Evolutionary conservation across 768 basidiomycete genomes (phyloP).

Genomic region (Strobilomyces echinocephalus): DNA sequence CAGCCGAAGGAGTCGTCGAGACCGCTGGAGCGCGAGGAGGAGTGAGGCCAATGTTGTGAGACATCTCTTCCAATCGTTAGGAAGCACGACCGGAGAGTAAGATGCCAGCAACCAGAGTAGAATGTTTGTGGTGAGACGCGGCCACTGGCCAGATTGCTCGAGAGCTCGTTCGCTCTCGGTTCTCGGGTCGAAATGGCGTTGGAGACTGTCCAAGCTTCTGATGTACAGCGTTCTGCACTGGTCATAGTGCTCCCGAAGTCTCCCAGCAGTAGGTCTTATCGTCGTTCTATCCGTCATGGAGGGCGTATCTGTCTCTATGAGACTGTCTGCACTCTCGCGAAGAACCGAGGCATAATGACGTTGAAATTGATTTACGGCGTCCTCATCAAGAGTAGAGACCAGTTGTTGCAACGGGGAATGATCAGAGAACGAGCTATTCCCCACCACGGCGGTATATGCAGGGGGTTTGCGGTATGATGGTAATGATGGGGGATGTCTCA

Average conservation of each 20-base stretch:
- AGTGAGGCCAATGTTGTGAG: background rate
- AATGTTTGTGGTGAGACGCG: background rate
- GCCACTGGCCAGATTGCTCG: background rate
- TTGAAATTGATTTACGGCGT: conserved; percentile 6
- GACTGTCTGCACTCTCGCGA: background rate
- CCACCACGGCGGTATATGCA: background rate
- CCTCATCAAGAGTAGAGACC: background rate
- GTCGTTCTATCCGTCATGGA: background rate
- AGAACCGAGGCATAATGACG: background rate
- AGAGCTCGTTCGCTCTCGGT: background rate
- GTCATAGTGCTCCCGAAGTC: background rate
- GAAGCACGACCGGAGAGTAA: background rate
- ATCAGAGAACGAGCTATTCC: background rate
- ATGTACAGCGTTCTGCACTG: background rate
- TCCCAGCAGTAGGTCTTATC: background rate
- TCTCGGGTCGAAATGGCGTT: background rate
- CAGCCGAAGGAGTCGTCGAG: background rate
- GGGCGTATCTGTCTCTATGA: background rate
- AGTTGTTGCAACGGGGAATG: conserved; percentile 3
- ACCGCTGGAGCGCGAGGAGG: background rate
- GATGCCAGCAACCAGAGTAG: background rate
- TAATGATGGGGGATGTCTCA: background rate
- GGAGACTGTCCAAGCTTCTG: background rate
- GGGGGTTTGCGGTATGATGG: background rate
- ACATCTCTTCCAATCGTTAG: background rate